These are phyloP conservation scores for Hypoxylon fuscum DNA, from an alignment of 495 filamentous ascomycete species.

Conservation along the genomic window DNA sequence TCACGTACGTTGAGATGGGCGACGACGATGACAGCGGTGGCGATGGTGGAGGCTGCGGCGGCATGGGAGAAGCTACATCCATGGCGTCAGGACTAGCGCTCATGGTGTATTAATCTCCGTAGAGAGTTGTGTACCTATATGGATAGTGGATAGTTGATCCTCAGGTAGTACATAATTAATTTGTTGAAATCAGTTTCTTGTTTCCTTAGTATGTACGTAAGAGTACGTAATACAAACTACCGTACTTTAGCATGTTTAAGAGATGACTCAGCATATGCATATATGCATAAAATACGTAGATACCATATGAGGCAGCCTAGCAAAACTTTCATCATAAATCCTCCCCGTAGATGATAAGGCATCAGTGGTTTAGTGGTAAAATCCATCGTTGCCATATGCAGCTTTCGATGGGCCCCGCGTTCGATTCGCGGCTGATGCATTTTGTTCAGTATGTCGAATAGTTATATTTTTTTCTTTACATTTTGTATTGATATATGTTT, in stretches of 20 bases:
- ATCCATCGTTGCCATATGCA: slow-evolving; percentile 64
- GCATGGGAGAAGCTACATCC: slow-evolving; percentile 24
- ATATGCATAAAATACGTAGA: no score
- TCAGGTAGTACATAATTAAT: no score
- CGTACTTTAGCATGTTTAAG: no score
- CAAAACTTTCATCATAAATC: no score
- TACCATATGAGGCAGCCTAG: no score
- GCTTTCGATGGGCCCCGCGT: slow-evolving; percentile 63
- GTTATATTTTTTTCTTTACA: slow-evolving; percentile 11
- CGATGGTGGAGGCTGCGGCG: slow-evolving; percentile 21
- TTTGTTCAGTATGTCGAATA: no score
- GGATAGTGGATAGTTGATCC: neutral
- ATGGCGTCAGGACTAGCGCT: neutral
- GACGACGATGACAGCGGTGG: slow-evolving; percentile 21
- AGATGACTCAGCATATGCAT: no score
- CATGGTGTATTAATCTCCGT: slow-evolving; percentile 2
- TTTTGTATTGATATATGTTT: neutral
- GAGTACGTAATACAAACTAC: no score
- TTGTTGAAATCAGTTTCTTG: no score
- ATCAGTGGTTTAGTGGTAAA: slow-evolving; percentile 63
- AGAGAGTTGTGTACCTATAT: neutral
- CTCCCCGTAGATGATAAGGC: slow-evolving; percentile 7
- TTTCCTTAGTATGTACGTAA: no score
- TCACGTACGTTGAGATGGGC: slow-evolving; percentile 30
- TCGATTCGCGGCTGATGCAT: slow-evolving; percentile 61